phyloP scores from a whole-genome alignment of 1,284 basidiomycete genomes.

The Apiotrichum siamense region DNA sequence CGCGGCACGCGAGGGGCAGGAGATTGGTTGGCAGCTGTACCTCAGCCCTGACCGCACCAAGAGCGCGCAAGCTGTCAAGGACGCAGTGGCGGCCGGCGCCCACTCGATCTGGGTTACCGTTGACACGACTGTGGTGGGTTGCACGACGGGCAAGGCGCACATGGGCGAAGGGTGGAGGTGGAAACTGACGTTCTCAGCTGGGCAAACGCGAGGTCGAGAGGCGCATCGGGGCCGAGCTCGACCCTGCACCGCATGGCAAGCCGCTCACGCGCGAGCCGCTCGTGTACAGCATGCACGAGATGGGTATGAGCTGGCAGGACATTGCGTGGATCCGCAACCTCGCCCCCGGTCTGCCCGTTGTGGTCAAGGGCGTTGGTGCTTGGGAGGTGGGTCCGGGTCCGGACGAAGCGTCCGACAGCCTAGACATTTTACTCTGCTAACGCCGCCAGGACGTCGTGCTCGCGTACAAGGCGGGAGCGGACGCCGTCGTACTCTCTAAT shows the following conservation, averaged over 20 bases:
- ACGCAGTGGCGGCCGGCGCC: slow-evolving; percentile 41
- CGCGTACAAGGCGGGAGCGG: slow-evolving; percentile 45
- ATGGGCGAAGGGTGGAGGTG: too few relatives aligned
- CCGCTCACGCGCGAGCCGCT: slow-evolving; percentile 8
- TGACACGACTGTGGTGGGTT: slow-evolving; percentile 45
- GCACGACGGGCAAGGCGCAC: too few relatives aligned
- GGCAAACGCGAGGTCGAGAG: slow-evolving; percentile 21
- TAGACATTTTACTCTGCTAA: not conserved
- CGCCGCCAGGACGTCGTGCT: slow-evolving; percentile 41
- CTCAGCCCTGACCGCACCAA: slow-evolving; percentile 33
- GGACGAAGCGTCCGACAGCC: too few relatives aligned
- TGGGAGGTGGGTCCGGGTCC: slow-evolving; percentile 43
- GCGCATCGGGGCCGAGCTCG: slow-evolving; percentile 10
- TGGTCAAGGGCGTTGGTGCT: slow-evolving; percentile 49
- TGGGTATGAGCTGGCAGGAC: slow-evolving; percentile 42
- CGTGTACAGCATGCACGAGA: slow-evolving; percentile 3
- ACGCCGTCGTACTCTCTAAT: slow-evolving; percentile 49
- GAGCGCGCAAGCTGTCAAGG: slow-evolving; percentile 43
- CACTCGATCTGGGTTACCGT: slow-evolving; percentile 50
- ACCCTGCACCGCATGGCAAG: slow-evolving; percentile 12
- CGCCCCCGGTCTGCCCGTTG: slow-evolving; percentile 47
- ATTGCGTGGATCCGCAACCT: slow-evolving; percentile 48
- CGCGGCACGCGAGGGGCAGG: slow-evolving; percentile 28
- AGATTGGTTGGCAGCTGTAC: slow-evolving; percentile 38
- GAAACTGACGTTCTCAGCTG: slow-evolving; percentile 14